A percentile compares a stretch with the other conserved stretches of the same genome.
phyloP scores from a whole-genome alignment of 2,329 filamentous ascomycete species.

The Claviceps sp. region DNA sequence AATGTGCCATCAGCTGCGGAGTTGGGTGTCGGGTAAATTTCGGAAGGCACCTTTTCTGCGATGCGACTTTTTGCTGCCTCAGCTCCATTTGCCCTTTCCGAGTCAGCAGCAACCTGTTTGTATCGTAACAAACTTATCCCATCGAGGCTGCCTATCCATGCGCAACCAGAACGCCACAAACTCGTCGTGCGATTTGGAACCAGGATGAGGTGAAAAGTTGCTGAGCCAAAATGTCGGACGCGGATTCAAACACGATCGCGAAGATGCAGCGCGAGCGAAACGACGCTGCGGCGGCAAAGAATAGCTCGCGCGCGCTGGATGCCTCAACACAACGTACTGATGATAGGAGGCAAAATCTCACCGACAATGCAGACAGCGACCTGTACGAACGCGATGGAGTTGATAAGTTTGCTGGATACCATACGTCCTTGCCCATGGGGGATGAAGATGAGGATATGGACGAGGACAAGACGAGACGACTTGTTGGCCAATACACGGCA shows the following conservation, averaged over 20 bases:
- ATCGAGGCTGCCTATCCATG: slow-evolving; percentile 19
- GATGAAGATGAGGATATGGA: slow-evolving; percentile 70
- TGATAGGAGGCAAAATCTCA: slow-evolving; percentile 84
- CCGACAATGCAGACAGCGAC: slow-evolving; percentile 74
- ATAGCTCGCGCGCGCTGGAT: slow-evolving; percentile 71
- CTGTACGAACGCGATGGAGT: slow-evolving; percentile 68
- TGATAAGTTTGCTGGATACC: slow-evolving; percentile 82
- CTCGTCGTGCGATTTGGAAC: slow-evolving; percentile 25
- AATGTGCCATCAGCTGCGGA: not conserved
- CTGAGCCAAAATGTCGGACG: slow-evolving; percentile 50
- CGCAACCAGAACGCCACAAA: slow-evolving; percentile 21
- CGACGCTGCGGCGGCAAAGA: slow-evolving; percentile 62
- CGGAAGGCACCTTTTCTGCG: slow-evolving; percentile 10
- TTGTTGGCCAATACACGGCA: slow-evolving; percentile 93
- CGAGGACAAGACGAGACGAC: slow-evolving; percentile 59
- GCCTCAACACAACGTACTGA: slow-evolving; percentile 68
- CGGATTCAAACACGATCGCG: slow-evolving; percentile 78
- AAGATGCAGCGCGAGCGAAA: slow-evolving; percentile 90
- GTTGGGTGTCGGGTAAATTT: slow-evolving; percentile 18
- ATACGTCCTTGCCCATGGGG: slow-evolving; percentile 70
- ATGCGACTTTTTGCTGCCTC: slow-evolving; percentile 20
- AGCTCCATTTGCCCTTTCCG: not conserved
- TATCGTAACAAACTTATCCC: slow-evolving; percentile 11
- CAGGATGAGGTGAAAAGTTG: slow-evolving; percentile 26
- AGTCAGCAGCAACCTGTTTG: not conserved